A percentile compares a stretch with the other conserved stretches of the same genome.
These are phyloP conservation scores for Aureobasidium sp. DNA, from an alignment of 2,329 filamentous ascomycete genomes.

Conservation along the genomic window DNA sequence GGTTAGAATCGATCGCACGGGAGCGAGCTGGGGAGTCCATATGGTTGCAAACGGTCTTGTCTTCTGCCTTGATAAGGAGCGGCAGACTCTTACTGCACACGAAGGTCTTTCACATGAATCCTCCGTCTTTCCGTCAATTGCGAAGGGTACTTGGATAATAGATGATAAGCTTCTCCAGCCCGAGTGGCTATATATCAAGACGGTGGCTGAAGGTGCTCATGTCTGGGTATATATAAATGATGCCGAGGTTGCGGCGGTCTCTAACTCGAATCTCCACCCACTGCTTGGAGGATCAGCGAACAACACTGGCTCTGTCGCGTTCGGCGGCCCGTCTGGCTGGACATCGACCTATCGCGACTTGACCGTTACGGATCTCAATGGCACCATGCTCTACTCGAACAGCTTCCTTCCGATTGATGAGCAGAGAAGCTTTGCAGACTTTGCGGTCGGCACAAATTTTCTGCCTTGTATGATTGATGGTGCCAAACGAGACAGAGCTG, in stretches of 20 bases:
- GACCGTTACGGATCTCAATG: not conserved
- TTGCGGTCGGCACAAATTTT: not conserved
- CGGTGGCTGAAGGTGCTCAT: not conserved
- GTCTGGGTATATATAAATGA: not conserved
- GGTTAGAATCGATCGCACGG: not conserved
- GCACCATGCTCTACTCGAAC: not conserved
- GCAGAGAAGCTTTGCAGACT: not conserved
- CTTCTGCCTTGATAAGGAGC: not conserved
- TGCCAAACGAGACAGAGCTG: slow-evolving; percentile 15
- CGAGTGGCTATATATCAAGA: not conserved
- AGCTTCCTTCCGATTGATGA: not conserved
- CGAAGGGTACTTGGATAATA: not conserved
- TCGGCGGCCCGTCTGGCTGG: not conserved
- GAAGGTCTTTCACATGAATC: not conserved
- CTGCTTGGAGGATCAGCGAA: not conserved
- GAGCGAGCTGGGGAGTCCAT: not conserved
- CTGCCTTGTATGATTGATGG: slow-evolving; percentile 14
- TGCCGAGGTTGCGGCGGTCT: not conserved
- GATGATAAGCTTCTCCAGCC: not conserved
- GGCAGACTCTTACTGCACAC: not conserved
- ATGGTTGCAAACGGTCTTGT: not conserved
- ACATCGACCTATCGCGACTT: not conserved
- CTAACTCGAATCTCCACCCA: not conserved
- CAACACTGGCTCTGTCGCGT: not conserved
- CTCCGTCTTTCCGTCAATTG: not conserved